A percentile compares a stretch with the other conserved stretches of the same genome.
phyloP scores from a whole-genome alignment of 345 rosid species.

The Eucalyptus caleyi region DNA sequence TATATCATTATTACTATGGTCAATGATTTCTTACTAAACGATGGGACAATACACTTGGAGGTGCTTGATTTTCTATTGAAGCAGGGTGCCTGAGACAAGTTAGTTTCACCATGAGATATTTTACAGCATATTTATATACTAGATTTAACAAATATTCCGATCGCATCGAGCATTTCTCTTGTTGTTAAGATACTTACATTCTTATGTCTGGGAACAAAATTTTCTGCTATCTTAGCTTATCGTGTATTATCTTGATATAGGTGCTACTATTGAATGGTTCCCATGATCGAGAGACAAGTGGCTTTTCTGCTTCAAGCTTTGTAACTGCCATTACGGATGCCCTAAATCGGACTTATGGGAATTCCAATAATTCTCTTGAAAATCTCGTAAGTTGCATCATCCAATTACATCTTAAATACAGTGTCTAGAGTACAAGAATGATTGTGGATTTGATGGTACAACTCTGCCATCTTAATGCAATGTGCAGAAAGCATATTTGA shows the following conservation, averaged over 20 bases:
- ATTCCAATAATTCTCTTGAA: constrained; percentile 42
- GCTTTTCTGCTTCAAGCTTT: constrained; percentile 74
- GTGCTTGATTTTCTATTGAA: not conserved
- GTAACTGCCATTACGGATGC: constrained; percentile 73
- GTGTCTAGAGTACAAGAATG: not conserved
- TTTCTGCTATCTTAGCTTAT: not conserved
- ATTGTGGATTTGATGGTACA: not conserved
- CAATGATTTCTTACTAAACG: not conserved
- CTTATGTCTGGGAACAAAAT: not conserved
- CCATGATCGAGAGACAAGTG: constrained; percentile 74
- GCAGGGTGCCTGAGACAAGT: not conserved
- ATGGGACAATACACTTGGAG: not conserved
- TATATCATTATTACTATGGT: not conserved
- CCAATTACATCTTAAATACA: not conserved
- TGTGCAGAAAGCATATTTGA: not conserved
- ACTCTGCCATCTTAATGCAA: not conserved
- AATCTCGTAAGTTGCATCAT: constrained; percentile 39
- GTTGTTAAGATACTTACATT: not conserved
- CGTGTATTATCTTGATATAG: constrained; percentile 2
- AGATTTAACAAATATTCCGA: not conserved
- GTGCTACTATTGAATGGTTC: constrained; percentile 74
- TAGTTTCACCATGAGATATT: not conserved
- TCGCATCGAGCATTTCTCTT: not conserved
- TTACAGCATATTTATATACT: not conserved
- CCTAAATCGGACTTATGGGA: constrained; percentile 68